Conservation (phyloP, 2,329 filamentous ascomycete genomes). For the Pseudogymnoascus sp. region DNA sequence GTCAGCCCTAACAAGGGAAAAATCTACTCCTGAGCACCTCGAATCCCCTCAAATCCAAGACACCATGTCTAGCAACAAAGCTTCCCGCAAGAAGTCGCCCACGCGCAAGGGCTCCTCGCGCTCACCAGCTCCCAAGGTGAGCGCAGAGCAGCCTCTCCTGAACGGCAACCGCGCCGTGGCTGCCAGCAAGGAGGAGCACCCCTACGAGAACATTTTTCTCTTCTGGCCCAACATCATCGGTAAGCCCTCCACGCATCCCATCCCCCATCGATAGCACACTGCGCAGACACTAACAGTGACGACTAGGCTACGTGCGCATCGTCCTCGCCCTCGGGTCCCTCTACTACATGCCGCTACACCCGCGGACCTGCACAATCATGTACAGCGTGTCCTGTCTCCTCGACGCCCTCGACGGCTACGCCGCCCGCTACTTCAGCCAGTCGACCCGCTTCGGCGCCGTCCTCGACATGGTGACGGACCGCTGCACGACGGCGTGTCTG, state of each 20-base stretch:
- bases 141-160: constrained; percentile 23
- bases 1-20: constrained; percentile 6
- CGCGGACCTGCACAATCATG: constrained; percentile 84
- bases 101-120: not conserved
- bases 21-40: not conserved
- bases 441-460: constrained; percentile 94
- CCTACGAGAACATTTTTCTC: constrained; percentile 69
- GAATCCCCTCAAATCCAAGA: not conserved
- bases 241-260: constrained; percentile 27
- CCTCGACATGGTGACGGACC: constrained; percentile 97
- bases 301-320: constrained; percentile 66
- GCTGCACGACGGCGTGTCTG: constrained; percentile 91
- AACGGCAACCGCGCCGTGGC: constrained; percentile 42
- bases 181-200: constrained; percentile 31
- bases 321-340: constrained; percentile 81
- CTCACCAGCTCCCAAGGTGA: not conserved
- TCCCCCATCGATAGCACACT: not conserved
- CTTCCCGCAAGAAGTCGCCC: constrained; percentile 4
- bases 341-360: constrained; percentile 98
- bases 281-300: not conserved
- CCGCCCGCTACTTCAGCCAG: constrained; percentile 81
- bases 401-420: constrained; percentile 89
- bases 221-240: constrained; percentile 79
- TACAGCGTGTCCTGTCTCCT: constrained; percentile 94
- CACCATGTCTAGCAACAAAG: not conserved